Evolutionary conservation across 176 grass and related monocot species (phyloP), one percentile per base, ranked within the genome.

Genomic region (Musa acuminata): DNA sequence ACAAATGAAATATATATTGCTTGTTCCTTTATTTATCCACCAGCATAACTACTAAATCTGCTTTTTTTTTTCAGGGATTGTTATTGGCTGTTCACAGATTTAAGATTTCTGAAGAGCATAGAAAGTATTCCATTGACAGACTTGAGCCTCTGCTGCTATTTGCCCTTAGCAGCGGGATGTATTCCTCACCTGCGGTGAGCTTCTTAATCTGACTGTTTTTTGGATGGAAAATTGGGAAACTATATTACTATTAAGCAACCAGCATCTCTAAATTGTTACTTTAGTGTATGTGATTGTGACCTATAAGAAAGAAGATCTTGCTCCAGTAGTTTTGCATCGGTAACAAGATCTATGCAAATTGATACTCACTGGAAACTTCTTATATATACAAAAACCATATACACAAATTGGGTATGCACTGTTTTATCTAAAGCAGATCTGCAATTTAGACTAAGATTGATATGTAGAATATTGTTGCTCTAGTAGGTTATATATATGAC

Each of bases 101-200:
- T 80, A 94, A 89, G 82, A 87, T 91, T 78, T 87, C 90, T 8
- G 95, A 99, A 78, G 86, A 89, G 81, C 95, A 99, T 80, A 94
- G 86, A 54, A 99, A 87, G 68, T 99, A 85, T 76, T 83, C 86
- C 10, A 80, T 99, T 0, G 82, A 87, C 83, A 84, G 68, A 68
- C 69, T 81, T 64, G 90, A 99, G 51, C 95, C 90, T 54, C 84
- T 99, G 78, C 4, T 82, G 24, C 83, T 94, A 79, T 99, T 99
- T 78, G 95, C 84, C 55, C 88, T 99, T 69, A 89, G 95, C 69
- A 91, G 90, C 71, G 90, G 95, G 75, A 91, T 91, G 90, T 91
- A 87, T 66, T 99, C 95, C 85, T 99, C 95, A 19, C 95, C 95
- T 76, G 95, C 90, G 26, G 95, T 99, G 79, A 99, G 84, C 12